These are phyloP conservation scores for Hebeloma cylindrosporum DNA, from an alignment of 768 basidiomycete genomes.

Conservation along the genomic window DNA sequence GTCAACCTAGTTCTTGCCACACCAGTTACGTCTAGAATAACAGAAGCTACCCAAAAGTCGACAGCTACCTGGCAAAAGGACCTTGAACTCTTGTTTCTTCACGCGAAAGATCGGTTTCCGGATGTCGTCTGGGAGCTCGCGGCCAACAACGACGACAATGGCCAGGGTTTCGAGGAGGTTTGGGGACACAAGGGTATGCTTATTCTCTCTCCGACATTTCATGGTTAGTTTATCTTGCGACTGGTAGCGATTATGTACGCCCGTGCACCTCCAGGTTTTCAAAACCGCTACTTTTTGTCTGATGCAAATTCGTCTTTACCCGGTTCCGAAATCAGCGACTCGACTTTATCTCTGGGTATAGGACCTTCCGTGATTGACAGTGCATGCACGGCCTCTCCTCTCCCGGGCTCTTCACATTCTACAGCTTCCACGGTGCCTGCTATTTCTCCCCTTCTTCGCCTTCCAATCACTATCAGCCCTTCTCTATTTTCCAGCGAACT, in stretches of 20 bases:
- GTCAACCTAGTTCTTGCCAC: too few relatives aligned
- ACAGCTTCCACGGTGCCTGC: too few relatives aligned
- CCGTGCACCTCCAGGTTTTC: not conserved
- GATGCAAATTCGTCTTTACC: too few relatives aligned
- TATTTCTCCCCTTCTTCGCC: not conserved
- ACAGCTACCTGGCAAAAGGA: constrained; percentile 80
- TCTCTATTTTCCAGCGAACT: not conserved
- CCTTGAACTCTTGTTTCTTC: constrained; percentile 69
- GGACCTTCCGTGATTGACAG: too few relatives aligned
- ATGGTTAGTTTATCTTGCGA: too few relatives aligned
- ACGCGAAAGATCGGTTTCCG: constrained; percentile 87
- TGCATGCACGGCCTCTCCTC: too few relatives aligned
- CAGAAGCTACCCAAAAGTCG: constrained; percentile 63
- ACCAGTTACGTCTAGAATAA: too few relatives aligned
- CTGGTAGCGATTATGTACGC: not conserved
- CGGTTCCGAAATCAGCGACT: too few relatives aligned
- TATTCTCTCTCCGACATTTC: not conserved
- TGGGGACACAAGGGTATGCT: constrained; percentile 92
- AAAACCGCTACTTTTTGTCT: not conserved
- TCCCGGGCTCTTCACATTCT: too few relatives aligned
- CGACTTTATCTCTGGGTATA: too few relatives aligned
- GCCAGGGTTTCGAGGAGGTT: constrained; percentile 53
- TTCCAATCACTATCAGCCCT: not conserved
- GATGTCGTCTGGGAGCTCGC: constrained; percentile 90
- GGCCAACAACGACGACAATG: constrained; percentile 48